Evolutionary conservation across 768 basidiomycete species (phyloP), one percentile per base, ranked within the genome.

Genomic region (Podaxis sp.): DNA sequence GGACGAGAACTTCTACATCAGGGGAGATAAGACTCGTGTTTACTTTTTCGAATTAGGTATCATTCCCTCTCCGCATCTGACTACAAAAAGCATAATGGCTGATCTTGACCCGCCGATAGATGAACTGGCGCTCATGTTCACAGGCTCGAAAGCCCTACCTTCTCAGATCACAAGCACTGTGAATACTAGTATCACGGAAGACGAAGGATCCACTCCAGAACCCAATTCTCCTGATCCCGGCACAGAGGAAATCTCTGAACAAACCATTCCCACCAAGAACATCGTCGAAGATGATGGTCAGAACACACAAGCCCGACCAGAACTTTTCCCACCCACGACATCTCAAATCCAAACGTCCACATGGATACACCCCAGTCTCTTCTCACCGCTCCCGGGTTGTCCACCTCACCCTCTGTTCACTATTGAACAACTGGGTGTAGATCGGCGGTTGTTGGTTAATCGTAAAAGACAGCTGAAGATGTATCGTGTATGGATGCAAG

Each of bases 401-500:
- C 78, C 80, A 13, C 68, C 80, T 1, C 85, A 87, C 52, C 86
- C 88, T 4, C 77, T 94, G 39, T 96, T 98, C 74, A 71, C 79
- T n/a, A 82, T 86, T n/a, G 85, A 88, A 61, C 92, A 94, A 69
- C 81, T 99, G 2, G 95, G 95, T 2, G 85, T 95, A 5, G 97
- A 99, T 77, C 80, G 95, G 6, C 82, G 97, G 48, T 76, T 99
- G 61, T 80, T 99, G 49, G 88, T 99, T 57, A 99, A 99, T 71
- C 82, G 97, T 52, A 98, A 97, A 76, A 81, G 93, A 63, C 91
- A 95, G 76, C 76, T 97, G 56, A 96, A 96, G 75, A 99, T 99
- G 97, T 98, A 96, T 72, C 81, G 97, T 52, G 90, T 95, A 0
- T 96, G 94, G 94, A 87, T 95, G 87, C 94, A 96, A 74, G 92